Base-by-base conservation (phyloP, 352 stramenopile genomes). In the Stramenopiles sp. region DNA sequence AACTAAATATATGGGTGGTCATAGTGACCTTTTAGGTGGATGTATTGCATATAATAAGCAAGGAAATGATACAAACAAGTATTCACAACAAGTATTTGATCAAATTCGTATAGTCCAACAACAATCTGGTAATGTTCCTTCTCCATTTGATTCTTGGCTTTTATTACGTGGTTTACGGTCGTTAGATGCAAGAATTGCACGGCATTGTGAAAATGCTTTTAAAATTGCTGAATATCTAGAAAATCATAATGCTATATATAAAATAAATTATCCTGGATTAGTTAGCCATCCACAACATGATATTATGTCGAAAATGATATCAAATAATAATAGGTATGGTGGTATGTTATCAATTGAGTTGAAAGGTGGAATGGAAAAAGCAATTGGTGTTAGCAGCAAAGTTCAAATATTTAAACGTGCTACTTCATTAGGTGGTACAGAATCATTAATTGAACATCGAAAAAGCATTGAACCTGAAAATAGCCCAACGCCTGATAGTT, bases 381-480 rank as follows among this genome's bases (percentile, higher is more conserved):
- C 88, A 0, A 87, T 87, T 78, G 85, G 85, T 29, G 84, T 91
- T 38, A 83, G 83, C 0, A 87, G 80, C 0, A 84, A 83, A 7
- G 81, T 88, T 0, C 69, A 80, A 32, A 81, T 86, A 0, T 83
- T 87, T 32, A 79, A 83, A 30, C 83, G 86, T 53, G 88, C 86
- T 38, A 92, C 88, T 6, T 90, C 85, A 80, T 79, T 92, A 7
- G 88, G 88, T 32, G 88, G 88, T 69, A 91, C 88, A 1, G 88
- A 92, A 83, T 89, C 86, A 6, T 82, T 92, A 0, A 85, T 92
- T 78, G 88, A 92, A 82, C 87, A 92, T 81, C 79, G 88, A 76
- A 83, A 84, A 0, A 90, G 84, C 30, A 90, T 92, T 65, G 88
- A 92, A 81, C 85, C 85, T 31, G 82, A 84, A 27, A 82, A 81